Conservation (phyloP, 306 rosid genomes). For the Quercus glauca region DNA sequence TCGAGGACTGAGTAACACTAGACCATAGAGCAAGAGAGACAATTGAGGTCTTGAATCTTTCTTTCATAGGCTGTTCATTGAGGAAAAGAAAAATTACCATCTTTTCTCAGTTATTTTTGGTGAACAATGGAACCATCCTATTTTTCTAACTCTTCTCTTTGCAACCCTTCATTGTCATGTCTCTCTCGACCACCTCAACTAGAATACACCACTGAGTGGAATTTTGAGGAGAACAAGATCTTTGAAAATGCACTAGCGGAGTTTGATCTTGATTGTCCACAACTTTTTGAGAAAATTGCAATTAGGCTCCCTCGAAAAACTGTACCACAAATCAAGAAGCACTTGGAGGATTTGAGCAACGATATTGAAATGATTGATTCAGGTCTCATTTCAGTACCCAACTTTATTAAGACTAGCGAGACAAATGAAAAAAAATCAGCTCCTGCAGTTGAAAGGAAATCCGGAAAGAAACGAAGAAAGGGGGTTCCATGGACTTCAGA, state of each 20-base stretch:
- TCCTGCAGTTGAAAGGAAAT: background rate
- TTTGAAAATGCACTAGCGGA: background rate
- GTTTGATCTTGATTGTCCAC: background rate
- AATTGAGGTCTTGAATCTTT: too few species aligned
- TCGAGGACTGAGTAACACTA: too few species aligned
- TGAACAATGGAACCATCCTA: too few species aligned
- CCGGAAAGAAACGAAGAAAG: background rate
- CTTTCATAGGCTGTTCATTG: too few species aligned
- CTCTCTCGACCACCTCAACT: too few species aligned
- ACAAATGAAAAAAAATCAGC: background rate
- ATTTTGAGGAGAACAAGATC: slow-evolving; percentile 5
- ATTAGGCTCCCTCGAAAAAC: slow-evolving; percentile 6
- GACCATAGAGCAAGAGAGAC: too few species aligned
- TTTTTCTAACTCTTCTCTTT: too few species aligned
- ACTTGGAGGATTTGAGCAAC: background rate
- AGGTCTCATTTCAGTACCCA: background rate
- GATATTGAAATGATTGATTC: slow-evolving; percentile 14
- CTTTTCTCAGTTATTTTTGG: too few species aligned
- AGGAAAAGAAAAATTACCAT: too few species aligned
- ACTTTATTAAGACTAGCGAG: background rate
- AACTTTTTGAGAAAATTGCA: background rate
- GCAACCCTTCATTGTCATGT: too few species aligned
- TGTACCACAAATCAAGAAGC: background rate
- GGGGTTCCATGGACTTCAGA: background rate
- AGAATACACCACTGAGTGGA: background rate